phyloP scores from a whole-genome alignment of 306 rosid species.

The Acacia acuminata region DNA sequence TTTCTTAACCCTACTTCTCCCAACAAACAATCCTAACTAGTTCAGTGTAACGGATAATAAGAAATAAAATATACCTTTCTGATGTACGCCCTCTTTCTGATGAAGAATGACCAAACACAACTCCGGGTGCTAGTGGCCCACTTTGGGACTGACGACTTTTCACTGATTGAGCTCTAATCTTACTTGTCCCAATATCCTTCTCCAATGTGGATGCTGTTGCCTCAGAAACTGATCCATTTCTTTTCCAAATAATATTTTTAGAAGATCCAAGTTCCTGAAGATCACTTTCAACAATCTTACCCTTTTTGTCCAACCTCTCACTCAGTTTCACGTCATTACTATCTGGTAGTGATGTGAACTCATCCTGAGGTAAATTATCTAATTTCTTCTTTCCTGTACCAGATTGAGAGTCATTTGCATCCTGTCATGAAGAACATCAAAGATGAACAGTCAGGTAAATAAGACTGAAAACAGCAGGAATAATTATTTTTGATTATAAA shows the following conservation, averaged over 20 bases:
- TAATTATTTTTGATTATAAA: not conserved
- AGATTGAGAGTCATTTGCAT: conserved; percentile 50
- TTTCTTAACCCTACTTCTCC: not conserved
- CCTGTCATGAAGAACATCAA: conserved; percentile 45
- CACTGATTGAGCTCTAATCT: conserved; percentile 49
- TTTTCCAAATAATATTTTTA: conserved; percentile 51
- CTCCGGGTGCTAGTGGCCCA: conserved; percentile 82
- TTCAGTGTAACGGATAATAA: not conserved
- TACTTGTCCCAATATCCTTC: conserved; percentile 51
- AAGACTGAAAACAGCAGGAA: conserved; percentile 15
- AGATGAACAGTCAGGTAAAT: conserved; percentile 8
- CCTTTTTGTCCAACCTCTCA: conserved; percentile 46
- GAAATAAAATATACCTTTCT: conserved; percentile 53
- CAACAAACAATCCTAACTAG: not conserved
- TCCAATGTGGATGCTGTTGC: conserved; percentile 49
- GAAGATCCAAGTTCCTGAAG: conserved; percentile 43
- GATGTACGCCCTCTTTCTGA: conserved; percentile 61
- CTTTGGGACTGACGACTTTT: conserved; percentile 77
- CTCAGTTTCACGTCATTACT: conserved; percentile 47
- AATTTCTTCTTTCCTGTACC: conserved; percentile 50
- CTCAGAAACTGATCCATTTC: conserved; percentile 51
- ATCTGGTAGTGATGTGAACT: conserved; percentile 40
- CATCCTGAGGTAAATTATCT: conserved; percentile 48
- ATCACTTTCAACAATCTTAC: conserved; percentile 52
- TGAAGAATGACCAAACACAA: conserved; percentile 66